phyloP scores from a whole-genome alignment of 208 protist species.

The Leishmania aethiopica region DNA sequence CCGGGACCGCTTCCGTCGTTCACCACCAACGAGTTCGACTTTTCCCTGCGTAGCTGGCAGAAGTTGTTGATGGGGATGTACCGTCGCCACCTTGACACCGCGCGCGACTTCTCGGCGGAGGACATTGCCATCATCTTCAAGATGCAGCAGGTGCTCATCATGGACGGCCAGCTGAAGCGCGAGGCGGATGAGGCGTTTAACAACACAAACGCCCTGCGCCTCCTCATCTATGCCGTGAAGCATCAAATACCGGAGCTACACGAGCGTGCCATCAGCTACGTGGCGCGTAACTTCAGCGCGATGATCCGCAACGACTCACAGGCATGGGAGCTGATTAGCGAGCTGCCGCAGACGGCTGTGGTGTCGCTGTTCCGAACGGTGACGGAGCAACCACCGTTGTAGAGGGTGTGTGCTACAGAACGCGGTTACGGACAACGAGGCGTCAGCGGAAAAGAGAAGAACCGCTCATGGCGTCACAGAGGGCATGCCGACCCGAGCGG shows the following conservation, averaged over 20 bases:
- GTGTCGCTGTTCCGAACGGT: constrained; percentile 82
- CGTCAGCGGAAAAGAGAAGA: not conserved
- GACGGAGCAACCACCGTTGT: constrained; percentile 47
- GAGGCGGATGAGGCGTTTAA: constrained; percentile 81
- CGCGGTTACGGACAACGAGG: not conserved
- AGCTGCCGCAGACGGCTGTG: constrained; percentile 77
- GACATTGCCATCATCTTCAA: constrained; percentile 89
- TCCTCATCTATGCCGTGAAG: constrained; percentile 87
- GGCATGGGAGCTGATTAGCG: constrained; percentile 84
- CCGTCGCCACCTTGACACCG: constrained; percentile 69
- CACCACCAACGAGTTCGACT: constrained; percentile 76
- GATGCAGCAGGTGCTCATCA: constrained; percentile 72
- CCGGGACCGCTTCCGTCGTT: constrained; percentile 55
- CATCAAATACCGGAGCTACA: constrained; percentile 82
- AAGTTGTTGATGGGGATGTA: constrained; percentile 81
- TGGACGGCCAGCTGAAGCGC: constrained; percentile 88
- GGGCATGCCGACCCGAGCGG: not conserved
- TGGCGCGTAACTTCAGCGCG: constrained; percentile 63
- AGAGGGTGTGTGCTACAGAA: not conserved
- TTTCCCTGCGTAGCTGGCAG: constrained; percentile 82
- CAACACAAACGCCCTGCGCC: constrained; percentile 68
- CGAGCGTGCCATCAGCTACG: constrained; percentile 74
- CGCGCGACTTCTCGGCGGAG: constrained; percentile 76
- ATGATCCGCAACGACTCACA: constrained; percentile 79
- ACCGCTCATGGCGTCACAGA: not conserved